A percentile compares a stretch with the other conserved stretches of the same genome.
phyloP scores from a whole-genome alignment of 371 early-diverging fungal genomes.

The Phascolomyces articulosus region DNA sequence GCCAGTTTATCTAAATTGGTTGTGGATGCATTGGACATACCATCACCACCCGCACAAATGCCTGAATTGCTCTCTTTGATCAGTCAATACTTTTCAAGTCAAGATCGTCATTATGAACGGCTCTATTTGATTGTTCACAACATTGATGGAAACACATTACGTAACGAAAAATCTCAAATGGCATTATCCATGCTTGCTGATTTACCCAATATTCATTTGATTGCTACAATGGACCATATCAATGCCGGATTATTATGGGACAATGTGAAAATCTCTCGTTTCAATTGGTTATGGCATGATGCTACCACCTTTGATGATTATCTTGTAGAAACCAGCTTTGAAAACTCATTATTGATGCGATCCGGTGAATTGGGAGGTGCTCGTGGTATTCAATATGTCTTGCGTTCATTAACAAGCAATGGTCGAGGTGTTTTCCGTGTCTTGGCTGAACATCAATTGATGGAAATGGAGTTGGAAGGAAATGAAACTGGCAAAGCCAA shows the following conservation, averaged over 20 bases:
- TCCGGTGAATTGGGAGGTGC: slow-evolving; percentile 57
- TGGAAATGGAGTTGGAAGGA: slow-evolving; percentile 52
- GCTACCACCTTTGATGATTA: slow-evolving; percentile 86
- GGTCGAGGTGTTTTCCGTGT: slow-evolving; percentile 81
- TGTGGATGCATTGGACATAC: slow-evolving; percentile 46
- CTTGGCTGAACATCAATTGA: slow-evolving; percentile 74
- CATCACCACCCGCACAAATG: slow-evolving; percentile 46
- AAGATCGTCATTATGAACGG: slow-evolving; percentile 48
- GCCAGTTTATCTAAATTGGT: slow-evolving; percentile 69
- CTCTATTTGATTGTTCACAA: slow-evolving; percentile 87
- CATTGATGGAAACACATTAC: slow-evolving; percentile 86
- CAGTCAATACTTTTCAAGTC: slow-evolving; percentile 58
- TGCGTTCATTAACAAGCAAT: slow-evolving; percentile 82
- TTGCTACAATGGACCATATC: slow-evolving; percentile 91
- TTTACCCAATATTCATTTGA: slow-evolving; percentile 69
- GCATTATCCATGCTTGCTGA: slow-evolving; percentile 71
- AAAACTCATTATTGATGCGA: slow-evolving; percentile 73
- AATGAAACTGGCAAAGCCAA: slow-evolving; percentile 36
- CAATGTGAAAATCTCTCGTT: slow-evolving; percentile 62
- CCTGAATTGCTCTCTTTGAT: slow-evolving; percentile 71
- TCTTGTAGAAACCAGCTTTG: slow-evolving; percentile 80
- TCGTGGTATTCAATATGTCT: slow-evolving; percentile 80
- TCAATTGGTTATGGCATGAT: slow-evolving; percentile 91
- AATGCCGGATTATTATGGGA: slow-evolving; percentile 91
- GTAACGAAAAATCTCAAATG: slow-evolving; percentile 70